phyloP scores from a whole-genome alignment of 2,329 filamentous ascomycete genomes.

The Ophiostoma montium region DNA sequence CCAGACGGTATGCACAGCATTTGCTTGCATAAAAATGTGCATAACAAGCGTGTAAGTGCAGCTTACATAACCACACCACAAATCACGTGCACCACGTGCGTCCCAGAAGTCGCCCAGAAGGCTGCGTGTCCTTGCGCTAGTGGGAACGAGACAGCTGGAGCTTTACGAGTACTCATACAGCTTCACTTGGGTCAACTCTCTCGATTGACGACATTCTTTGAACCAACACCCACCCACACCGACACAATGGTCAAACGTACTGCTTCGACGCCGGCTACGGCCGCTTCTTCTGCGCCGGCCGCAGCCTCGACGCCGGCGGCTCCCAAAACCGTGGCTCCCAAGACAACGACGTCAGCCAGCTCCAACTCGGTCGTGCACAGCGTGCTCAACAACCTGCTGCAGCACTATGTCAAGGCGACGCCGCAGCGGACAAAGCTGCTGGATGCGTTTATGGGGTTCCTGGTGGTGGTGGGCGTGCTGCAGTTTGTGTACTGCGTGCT shows the following conservation, averaged over 20 bases:
- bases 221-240: background rate
- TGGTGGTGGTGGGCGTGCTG: conserved; percentile 71
- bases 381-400: conserved; percentile 56
- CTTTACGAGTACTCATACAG: background rate
- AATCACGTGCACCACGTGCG: too few relatives aligned
- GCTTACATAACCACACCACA: too few relatives aligned
- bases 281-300: background rate
- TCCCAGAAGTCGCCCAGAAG: background rate
- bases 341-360: background rate
- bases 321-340: background rate
- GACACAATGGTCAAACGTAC: conserved; percentile 7
- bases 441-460: conserved; percentile 79
- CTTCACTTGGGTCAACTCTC: too few relatives aligned
- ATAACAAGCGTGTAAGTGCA: too few relatives aligned
- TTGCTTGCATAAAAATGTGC: too few relatives aligned
- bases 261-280: conserved; percentile 1
- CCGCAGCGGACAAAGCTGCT: conserved; percentile 85
- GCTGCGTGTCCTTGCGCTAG: background rate
- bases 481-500: conserved; percentile 91
- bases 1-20: too few relatives aligned
- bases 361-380: conserved; percentile 27
- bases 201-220: background rate
- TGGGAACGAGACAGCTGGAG: too few relatives aligned
- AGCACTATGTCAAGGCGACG: conserved; percentile 67
- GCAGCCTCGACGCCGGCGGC: background rate